Conservation (phyloP, 768 basidiomycete genomes). For the Daedaleopsis sinensis region DNA sequence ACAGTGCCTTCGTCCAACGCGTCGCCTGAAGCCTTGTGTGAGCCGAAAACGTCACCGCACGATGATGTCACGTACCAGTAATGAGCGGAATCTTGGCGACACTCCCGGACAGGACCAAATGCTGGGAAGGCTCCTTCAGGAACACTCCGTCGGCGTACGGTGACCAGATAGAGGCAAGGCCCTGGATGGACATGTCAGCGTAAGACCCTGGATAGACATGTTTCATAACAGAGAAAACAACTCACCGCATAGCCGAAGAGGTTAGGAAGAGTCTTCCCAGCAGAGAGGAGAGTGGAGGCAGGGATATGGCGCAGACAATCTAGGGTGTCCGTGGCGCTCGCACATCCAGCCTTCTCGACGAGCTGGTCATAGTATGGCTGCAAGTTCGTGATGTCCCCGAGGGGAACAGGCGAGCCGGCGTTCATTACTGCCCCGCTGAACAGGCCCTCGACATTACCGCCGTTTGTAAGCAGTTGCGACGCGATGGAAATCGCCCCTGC, state of each 20-base stretch:
- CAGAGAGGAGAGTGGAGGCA: constrained; percentile 31
- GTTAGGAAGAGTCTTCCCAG: constrained; percentile 36
- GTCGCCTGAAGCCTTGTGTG: constrained; percentile 31
- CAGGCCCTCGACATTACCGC: constrained; percentile 29
- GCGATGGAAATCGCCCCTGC: constrained; percentile 42
- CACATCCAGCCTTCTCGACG: constrained; percentile 42
- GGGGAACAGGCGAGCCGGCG: constrained; percentile 19
- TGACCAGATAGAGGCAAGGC: constrained; percentile 47
- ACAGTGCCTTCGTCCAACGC: constrained; percentile 61
- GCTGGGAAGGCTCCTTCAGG: constrained; percentile 42
- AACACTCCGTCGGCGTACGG: constrained; percentile 53
- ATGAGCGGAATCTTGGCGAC: constrained; percentile 53
- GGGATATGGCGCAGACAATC: constrained; percentile 45
- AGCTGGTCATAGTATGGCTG: constrained; percentile 46
- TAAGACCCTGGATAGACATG: constrained; percentile 8
- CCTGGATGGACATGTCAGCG: constrained; percentile 33
- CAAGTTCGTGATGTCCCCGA: constrained; percentile 14
- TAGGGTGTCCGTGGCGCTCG: constrained; percentile 38
- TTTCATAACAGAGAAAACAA: constrained; percentile 42
- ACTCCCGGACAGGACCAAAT: constrained; percentile 45
- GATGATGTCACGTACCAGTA: constrained; percentile 27
- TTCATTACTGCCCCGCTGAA: constrained; percentile 43
- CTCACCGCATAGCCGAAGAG: constrained; percentile 34
- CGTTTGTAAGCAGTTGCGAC: constrained; percentile 32
- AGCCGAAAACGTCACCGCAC: background rate